phyloP scores from a whole-genome alignment of 164 flowering plant genomes.

The Annona squamosa region DNA sequence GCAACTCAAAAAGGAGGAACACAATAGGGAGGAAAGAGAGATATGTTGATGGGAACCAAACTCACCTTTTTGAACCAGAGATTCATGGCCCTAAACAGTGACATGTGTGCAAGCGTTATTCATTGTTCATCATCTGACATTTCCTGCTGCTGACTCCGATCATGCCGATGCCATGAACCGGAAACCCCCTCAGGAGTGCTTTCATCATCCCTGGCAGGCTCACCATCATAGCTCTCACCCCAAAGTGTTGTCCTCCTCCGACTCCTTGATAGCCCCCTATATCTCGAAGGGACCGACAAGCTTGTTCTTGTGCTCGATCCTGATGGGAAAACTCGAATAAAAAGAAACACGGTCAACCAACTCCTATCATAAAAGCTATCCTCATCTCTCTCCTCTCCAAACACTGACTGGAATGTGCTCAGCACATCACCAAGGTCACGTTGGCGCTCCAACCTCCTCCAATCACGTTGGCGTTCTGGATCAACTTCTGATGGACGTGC shows the following conservation, averaged over 20 bases:
- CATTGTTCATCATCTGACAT: constrained; percentile 31
- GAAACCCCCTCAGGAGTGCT: constrained; percentile 38
- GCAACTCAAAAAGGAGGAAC: too few species aligned
- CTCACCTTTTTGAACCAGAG: constrained; percentile 3
- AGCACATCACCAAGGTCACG: constrained; percentile 79
- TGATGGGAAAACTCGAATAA: constrained; percentile 49
- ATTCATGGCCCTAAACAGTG: neutral
- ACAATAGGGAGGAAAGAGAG: neutral
- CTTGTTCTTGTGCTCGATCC: constrained; percentile 37
- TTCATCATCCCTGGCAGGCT: constrained; percentile 32
- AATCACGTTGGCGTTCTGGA: constrained; percentile 63
- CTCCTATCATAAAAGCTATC: constrained; percentile 36
- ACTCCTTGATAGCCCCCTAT: constrained; percentile 40
- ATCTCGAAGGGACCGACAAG: constrained; percentile 54
- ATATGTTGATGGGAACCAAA: neutral
- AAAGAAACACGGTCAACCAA: constrained; percentile 54
- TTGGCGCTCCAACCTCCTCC: constrained; percentile 83
- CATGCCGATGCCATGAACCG: constrained; percentile 25
- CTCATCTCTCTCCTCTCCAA: constrained; percentile 40
- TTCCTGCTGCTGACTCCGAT: constrained; percentile 26
- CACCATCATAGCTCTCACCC: constrained; percentile 62
- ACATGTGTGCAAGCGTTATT: too few species aligned
- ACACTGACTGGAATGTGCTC: constrained; percentile 67
- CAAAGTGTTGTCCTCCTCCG: constrained; percentile 45
- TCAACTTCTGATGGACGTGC: constrained; percentile 73